A percentile compares a stretch with the other conserved stretches of the same genome.
Conservation (phyloP, 768 basidiomycete species). For the Kwoniella dejecticola region DNA sequence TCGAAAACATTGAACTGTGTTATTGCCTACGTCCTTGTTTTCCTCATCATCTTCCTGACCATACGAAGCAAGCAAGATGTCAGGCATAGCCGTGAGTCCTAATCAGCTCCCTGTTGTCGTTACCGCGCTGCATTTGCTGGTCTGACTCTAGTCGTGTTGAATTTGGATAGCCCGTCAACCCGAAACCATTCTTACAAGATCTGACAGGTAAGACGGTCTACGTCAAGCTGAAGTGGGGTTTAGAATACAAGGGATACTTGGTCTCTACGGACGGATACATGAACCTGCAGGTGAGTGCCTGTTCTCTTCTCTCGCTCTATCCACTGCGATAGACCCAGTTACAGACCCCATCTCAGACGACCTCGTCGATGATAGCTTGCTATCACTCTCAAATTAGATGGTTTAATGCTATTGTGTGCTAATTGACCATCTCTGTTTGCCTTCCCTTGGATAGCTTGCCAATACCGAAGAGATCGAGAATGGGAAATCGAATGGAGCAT, state of each 20-base stretch:
- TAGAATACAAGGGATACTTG: slow-evolving; percentile 98
- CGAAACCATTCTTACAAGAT: slow-evolving; percentile 98
- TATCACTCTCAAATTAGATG: no score
- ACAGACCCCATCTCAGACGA: not conserved
- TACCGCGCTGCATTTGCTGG: not conserved
- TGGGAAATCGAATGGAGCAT: slow-evolving; percentile 87
- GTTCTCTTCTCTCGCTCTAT: not conserved
- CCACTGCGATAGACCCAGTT: not conserved
- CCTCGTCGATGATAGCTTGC: not conserved
- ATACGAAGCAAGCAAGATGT: slow-evolving; percentile 29
- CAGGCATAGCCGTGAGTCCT: slow-evolving; percentile 37
- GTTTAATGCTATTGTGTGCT: no score
- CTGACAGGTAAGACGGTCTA: slow-evolving; percentile 95
- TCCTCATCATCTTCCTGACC: slow-evolving; percentile 6
- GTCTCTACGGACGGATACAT: slow-evolving; percentile 99
- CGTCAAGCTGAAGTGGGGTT: slow-evolving; percentile 96
- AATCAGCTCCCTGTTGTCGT: not conserved
- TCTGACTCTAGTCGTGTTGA: slow-evolving; percentile 1
- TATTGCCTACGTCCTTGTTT: not conserved
- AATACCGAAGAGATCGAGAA: slow-evolving; percentile 99
- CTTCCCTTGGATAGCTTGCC: no score
- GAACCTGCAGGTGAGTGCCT: slow-evolving; percentile 83
- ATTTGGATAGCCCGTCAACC: slow-evolving; percentile 73
- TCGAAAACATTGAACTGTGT: not conserved
- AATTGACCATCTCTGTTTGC: no score